Evolutionary conservation across 345 rosid species (phyloP), one percentile per base, ranked within the genome.

Genomic region (Clausena lansium): DNA sequence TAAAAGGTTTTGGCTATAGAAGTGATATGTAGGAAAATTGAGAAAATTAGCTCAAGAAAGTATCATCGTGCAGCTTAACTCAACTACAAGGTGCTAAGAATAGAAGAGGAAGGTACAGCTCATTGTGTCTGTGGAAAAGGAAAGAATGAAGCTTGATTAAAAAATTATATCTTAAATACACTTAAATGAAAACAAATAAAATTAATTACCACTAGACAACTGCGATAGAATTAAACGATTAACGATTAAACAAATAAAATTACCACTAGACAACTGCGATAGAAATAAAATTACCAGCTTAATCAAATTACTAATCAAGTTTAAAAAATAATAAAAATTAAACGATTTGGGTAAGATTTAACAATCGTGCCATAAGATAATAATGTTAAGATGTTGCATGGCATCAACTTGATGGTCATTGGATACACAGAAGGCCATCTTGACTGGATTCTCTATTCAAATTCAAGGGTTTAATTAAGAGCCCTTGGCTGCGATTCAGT

Each of bases 341-440:
- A n/a, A n/a, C n/a, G n/a, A n/a, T 24, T n/a, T n/a, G 55, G 55
- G 63, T 41, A 59, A 59, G 25, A 24, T 7, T 59, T 24, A 59
- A 24, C 28, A 10, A 61, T 20, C 62, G 30, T 70, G 28, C 39
- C 30, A 11, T 22, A 9, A 41, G 25, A 39, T 68, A 39, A 41
- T 10, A 28, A 11, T 52, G 20, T 9, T 30, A 50, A 28, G 61
- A 10, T 22, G 45, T 9, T 19, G 25, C 1, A 14, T 35, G 58
- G 61, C 35, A 54, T 54, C 74, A 30, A 54, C 55, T 71, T 24
- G 62, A 71, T 32, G 74, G 45, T 32, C 45, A 22, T 71, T 71
- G 61, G 30, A 54, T 39, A 54, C 74, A 30, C 2, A 22, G 62
- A 32, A n/a, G 32, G 5, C 7, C 9, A 5, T 11, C 28, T 10